Base-by-base conservation (phyloP, 2,329 filamentous ascomycete genomes). In the Pseudonectria foliicola region DNA sequence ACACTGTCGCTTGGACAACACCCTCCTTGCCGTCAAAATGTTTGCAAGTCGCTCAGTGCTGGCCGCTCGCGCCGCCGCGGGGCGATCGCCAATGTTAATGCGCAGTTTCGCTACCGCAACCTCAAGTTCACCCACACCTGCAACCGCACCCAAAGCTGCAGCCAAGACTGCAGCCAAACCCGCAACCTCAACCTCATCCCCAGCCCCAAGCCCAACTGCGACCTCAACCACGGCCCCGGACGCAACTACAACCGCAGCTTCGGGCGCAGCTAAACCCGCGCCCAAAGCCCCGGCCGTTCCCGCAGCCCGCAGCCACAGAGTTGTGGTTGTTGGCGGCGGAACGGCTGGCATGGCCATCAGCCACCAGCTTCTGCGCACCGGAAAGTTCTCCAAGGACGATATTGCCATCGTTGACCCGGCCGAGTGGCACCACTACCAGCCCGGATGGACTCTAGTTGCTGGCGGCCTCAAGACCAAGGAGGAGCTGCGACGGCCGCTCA, bases 381-480 rank as follows among this genome's bases (percentile, higher is more conserved):
- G 75, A 28, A 67, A 67, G 16, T 82, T 81, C 48, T 44, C 56
- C 0, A 60, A 66, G 28, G 64, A 76, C 23, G 79, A 83, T 40
- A 80, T 83, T 40, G 78, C 79, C 18, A 49, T 83, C 16, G 60
- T 83, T 28, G 79, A 83, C 43, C 79, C 79, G 0, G 68, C 78
- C 1, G 53, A 60, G 44, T 78, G 68, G 66, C 78, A 83, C 51
- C 68, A 83, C 59, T 83, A 82, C 53, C 79, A 83, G 55, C 77
- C 79, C 1, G 79, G 79, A 35, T 83, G 78, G 78, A 83, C 80
- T 2, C 64, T 83, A 1, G 79, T 82, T 3, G 79, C 78, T 28
- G 77, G 74, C 26, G 79, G 79, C 4, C 64, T 83, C 26, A 82
- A 82, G 57, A 69, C 63, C 30, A 78, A 77, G 51, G 63, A 79